Evolutionary conservation across 2,329 filamentous ascomycete genomes (phyloP).

Genomic region (Phialophora tarda): DNA sequence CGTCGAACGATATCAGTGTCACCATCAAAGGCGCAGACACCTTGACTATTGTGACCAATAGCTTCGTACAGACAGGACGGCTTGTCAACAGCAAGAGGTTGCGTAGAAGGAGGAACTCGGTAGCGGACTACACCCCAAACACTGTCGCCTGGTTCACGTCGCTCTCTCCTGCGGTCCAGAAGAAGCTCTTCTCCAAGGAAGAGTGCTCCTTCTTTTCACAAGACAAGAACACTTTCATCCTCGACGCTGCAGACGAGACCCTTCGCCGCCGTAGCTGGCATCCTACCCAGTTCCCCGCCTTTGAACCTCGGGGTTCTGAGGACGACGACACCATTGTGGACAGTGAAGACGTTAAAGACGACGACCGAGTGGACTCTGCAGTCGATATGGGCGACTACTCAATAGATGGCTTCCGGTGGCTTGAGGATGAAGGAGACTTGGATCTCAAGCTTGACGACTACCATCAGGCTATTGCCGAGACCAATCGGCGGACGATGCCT

Average conservation of each 20-base stretch:
- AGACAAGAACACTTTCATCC: conserved; percentile 59
- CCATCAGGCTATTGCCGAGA: conserved; percentile 65
- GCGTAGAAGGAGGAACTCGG: conserved; percentile 27
- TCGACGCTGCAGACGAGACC: conserved; percentile 65
- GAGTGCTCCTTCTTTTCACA: conserved; percentile 69
- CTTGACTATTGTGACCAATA: conserved; percentile 18
- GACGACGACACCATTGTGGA: conserved; percentile 33
- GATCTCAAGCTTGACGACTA: conserved; percentile 75
- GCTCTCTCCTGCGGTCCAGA: conserved; percentile 74
- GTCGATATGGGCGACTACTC: conserved; percentile 60
- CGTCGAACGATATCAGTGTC: conserved; percentile 18
- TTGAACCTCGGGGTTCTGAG: conserved; percentile 37
- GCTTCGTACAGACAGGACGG: conserved; percentile 17
- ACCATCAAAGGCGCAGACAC: conserved; percentile 22
- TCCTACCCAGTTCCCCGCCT: conserved; percentile 39
- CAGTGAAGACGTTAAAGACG: conserved; percentile 38
- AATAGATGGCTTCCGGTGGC: conserved; percentile 73
- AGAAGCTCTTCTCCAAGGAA: conserved; percentile 71
- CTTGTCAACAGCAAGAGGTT: conserved; percentile 23
- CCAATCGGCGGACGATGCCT: conserved; percentile 48
- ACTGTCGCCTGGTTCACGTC: conserved; percentile 69
- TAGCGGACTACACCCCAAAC: conserved; percentile 25
- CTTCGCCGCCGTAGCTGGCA: conserved; percentile 48
- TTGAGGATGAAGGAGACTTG: conserved; percentile 74
- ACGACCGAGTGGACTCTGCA: conserved; percentile 40